Base-by-base conservation (phyloP, 441 rosid genomes). In the Aleurites moluccanus region DNA sequence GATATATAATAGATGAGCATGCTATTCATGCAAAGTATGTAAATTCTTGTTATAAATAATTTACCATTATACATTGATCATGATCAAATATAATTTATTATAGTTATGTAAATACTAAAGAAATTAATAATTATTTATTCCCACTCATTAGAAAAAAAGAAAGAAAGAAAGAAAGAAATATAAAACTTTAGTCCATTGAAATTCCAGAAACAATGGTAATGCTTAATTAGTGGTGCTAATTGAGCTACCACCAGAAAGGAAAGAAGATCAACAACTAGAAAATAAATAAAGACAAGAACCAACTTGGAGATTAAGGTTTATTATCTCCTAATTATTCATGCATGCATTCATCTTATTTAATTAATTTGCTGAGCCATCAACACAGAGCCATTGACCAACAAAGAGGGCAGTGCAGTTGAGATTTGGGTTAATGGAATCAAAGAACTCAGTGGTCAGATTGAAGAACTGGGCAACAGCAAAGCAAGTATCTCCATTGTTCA, bases 351-450 rank as follows among this genome's bases (percentile, higher is more conserved):
- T 10, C 3, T 1, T 2, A 3, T 52, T 3, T 25, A 27, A 10
- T 47, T 30, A 61, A 33, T 49, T 59, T 28, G 73, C 16, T 5
- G 35, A 52, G 21, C 79, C 82, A 3, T n/a, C n/a, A 50, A 78
- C 64, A 53, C 89, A 84, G 11, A 84, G 65, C 89, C 89, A 82
- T 60, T 86, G 85, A 3, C 87, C 87, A 42, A 79, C 77, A 64
- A 84, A 86, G 65, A 84, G 75, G 0, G 30, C 35, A 42, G 52
- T 30, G 15, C 87, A 83, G 7, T 72, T 59, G 76, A 84, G 78
- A 25, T 84, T 84, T 1, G 86, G 87, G 79, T 86, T 84, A 59
- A 81, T 62, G 0, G 77, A 64, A 3, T 49, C 23, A 18, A 84
- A 84, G 56, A 67, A 55, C 0, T 30, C 50, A 7, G 76, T 57